phyloP scores from a whole-genome alignment of 257 asterid genomes.

The Nicotiana sylvestris region DNA sequence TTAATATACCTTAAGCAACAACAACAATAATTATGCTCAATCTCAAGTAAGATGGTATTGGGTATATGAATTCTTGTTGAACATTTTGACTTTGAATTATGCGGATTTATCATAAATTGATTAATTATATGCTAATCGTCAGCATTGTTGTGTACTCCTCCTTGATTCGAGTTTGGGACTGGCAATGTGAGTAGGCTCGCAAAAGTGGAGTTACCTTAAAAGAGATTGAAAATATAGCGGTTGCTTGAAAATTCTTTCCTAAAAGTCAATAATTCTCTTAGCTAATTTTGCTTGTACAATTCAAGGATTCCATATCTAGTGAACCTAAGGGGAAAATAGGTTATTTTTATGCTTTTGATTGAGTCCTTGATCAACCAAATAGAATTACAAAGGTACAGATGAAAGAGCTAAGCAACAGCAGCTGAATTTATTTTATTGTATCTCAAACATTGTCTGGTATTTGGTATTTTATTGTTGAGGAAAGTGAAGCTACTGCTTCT shows the following conservation, averaged over 20 bases:
- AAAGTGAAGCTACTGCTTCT: constrained; percentile 65
- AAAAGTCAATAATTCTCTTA: background rate
- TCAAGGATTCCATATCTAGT: background rate
- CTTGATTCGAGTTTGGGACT: background rate
- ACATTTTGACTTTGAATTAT: background rate
- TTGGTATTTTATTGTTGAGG: constrained; percentile 40
- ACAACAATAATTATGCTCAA: background rate
- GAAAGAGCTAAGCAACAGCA: background rate
- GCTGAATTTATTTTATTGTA: background rate
- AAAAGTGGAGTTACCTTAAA: too few relatives aligned
- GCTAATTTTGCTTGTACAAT: background rate
- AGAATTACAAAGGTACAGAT: background rate
- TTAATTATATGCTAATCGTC: background rate
- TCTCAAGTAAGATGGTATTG: background rate
- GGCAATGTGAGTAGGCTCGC: background rate
- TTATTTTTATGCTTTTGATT: background rate
- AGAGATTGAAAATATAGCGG: too few relatives aligned
- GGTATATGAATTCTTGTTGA: background rate
- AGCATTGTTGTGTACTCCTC: background rate
- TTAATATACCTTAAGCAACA: background rate
- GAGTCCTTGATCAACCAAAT: background rate
- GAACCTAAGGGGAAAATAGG: background rate
- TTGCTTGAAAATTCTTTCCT: background rate
- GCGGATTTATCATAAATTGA: background rate
- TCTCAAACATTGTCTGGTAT: constrained; percentile 29